Conservation (phyloP, 768 basidiomycete genomes). For the Mycena capillaripes region DNA sequence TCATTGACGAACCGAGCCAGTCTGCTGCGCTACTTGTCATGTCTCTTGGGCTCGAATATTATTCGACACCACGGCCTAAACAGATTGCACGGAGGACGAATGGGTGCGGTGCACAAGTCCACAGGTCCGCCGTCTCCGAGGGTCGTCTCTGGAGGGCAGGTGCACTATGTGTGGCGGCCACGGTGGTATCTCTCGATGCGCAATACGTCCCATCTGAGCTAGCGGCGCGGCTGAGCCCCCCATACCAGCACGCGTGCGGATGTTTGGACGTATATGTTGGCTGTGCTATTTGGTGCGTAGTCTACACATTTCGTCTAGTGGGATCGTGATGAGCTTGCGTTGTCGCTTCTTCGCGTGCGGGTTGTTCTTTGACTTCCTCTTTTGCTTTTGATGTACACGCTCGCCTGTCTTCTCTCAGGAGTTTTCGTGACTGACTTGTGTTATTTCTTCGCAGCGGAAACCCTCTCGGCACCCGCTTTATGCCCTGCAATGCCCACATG, state of each 20-base stretch:
- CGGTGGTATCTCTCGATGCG: neutral
- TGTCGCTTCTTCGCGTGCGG: no score
- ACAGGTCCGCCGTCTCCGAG: neutral
- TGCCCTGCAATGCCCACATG: neutral
- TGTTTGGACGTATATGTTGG: neutral
- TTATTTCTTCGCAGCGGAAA: neutral
- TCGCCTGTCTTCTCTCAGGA: no score
- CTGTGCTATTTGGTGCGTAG: slow-evolving; percentile 1
- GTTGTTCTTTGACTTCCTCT: no score
- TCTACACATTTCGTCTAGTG: no score
- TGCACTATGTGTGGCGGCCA: neutral
- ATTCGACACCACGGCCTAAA: neutral
- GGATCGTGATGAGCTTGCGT: no score
- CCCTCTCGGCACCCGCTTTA: neutral
- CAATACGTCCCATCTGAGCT: neutral
- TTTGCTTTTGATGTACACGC: no score
- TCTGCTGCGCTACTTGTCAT: no score
- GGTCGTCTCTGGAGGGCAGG: neutral
- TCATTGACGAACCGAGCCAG: no score
- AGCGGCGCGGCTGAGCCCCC: neutral
- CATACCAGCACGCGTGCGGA: neutral
- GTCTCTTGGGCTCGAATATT: no score
- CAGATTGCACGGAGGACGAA: neutral
- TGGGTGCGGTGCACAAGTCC: neutral
- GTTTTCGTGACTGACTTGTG: no score